Conservation (phyloP, 2,329 filamentous ascomycete species). For the Diaporthe caulivora region DNA sequence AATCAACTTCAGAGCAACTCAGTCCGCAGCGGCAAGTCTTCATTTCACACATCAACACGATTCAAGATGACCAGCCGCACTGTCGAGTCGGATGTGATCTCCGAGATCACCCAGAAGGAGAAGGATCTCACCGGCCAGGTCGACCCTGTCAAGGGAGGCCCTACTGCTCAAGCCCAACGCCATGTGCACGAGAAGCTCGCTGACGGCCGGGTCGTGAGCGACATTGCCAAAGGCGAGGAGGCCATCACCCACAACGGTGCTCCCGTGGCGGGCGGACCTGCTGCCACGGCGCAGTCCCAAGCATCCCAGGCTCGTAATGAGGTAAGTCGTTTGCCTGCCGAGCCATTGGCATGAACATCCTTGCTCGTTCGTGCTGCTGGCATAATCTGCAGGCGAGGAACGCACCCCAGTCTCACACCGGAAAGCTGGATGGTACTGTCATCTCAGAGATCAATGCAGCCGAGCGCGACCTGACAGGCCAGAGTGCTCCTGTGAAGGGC, state of each 20-base stretch:
- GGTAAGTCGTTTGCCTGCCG: background rate
- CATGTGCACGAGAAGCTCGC: conserved; percentile 48
- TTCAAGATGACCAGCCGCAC: conserved; percentile 39
- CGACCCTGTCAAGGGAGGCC: conserved; percentile 51
- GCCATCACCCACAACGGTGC: conserved; percentile 49
- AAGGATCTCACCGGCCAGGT: conserved; percentile 52
- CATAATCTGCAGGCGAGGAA: background rate
- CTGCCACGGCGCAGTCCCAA: conserved; percentile 50
- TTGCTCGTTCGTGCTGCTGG: background rate
- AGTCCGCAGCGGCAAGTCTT: background rate
- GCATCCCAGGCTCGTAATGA: conserved; percentile 22
- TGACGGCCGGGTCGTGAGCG: conserved; percentile 49
- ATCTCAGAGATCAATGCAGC: conserved; percentile 55
- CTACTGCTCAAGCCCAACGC: conserved; percentile 54
- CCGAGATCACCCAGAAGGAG: conserved; percentile 55
- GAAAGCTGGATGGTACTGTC: conserved; percentile 45
- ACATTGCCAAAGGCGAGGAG: conserved; percentile 55
- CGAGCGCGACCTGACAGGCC: conserved; percentile 54
- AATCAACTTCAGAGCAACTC: background rate
- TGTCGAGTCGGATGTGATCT: conserved; percentile 49
- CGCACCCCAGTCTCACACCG: conserved; percentile 38
- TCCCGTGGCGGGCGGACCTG: conserved; percentile 50
- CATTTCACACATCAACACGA: conserved; percentile 33
- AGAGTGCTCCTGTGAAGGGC: conserved; percentile 49
- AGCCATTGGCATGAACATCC: background rate